Percentiles rank a stretch among this genome's conserved stretches.
Evolutionary conservation across 805 yeast genomes (phyloP).

Genomic region (Suhomyces canberraensis): DNA sequence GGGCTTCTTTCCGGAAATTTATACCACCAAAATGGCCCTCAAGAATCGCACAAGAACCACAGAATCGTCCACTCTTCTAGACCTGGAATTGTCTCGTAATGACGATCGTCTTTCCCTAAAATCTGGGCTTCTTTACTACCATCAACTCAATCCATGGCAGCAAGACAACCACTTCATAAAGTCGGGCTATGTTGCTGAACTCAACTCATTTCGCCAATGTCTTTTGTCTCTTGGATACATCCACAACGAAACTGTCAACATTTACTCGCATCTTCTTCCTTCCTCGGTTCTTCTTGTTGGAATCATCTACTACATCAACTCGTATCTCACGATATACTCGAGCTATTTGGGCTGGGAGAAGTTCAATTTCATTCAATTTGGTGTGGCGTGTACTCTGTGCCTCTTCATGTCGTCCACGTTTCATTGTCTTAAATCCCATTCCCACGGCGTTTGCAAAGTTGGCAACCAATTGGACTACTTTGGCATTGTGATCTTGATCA

Average conservation of each 20-base stretch:
- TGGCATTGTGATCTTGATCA: constrained; percentile 67
- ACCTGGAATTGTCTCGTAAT: too few species aligned
- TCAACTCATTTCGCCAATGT: constrained; percentile 46
- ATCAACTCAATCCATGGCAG: constrained; percentile 71
- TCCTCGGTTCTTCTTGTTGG: constrained; percentile 26
- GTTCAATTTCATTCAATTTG: constrained; percentile 51
- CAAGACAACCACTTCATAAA: constrained; percentile 65
- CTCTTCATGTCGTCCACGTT: constrained; percentile 62
- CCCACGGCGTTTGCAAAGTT: constrained; percentile 46
- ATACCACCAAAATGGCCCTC: too few species aligned
- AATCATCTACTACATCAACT: constrained; percentile 25
- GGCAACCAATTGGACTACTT: constrained; percentile 75
- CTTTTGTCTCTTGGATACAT: constrained; percentile 48
- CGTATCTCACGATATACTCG: constrained; percentile 20
- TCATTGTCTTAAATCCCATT: constrained; percentile 68
- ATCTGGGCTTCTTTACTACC: constrained; percentile 38
- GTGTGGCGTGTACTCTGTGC: constrained; percentile 56
- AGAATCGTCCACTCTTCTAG: too few species aligned
- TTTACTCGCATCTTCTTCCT: constrained; percentile 63
- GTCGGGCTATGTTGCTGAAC: constrained; percentile 61
- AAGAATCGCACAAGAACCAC: too few species aligned
- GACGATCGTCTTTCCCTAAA: too few species aligned
- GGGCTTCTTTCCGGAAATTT: too few species aligned
- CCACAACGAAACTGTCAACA: constrained; percentile 73
- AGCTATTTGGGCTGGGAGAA: constrained; percentile 41